Evolutionary conservation across 805 yeast species (phyloP), one percentile per base, ranked within the genome.

Genomic region (Pichia kluyveri): DNA sequence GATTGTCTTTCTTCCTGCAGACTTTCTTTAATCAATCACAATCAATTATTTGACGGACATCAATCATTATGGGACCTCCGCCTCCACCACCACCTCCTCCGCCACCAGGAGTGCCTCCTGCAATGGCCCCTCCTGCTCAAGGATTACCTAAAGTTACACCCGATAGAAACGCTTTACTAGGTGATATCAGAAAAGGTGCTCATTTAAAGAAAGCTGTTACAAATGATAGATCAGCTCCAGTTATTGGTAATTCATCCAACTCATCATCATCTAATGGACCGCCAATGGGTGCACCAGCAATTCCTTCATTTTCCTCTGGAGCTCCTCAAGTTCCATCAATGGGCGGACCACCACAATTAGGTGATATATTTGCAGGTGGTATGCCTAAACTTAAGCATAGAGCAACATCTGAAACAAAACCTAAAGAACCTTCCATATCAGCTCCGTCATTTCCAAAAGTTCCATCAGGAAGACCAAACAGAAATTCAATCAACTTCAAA

Each of bases 171-270:
- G 81, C 82, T 2, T 61, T 91, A 45, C 70, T 91, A 27, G 87
- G 93, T 31, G 95, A 86, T 61, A 91, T 91, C 54, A 77, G 88
- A 58, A 84, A 85, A 52, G 91, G 90, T 23, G 67, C 60, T 45
- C 63, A 57, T 42, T 69, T 83, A 48, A 82, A 80, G 58, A 80
- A 83, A 53, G 79, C 86, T 1, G 68, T 64, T 52, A 76, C 97
- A 52, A 68, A 76, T 66, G 82, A 78, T 70, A 67, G 96, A 67
- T 77, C 85, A 49, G 77, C 75, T 0, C 87, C 90, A 3, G 44
- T 53, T 51, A 62, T 78, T 32, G 72, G 73, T 27, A 72, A 77
- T 8, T 37, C 39, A 9, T 17, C 23, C 42, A 53, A 64, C 34
- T 47, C 58, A 38, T 9, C 52, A 46, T 49, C 61, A 3, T 30